These are phyloP conservation scores for Jackrogersella multiformis DNA, from an alignment of 495 filamentous ascomycete species.

Conservation along the genomic window DNA sequence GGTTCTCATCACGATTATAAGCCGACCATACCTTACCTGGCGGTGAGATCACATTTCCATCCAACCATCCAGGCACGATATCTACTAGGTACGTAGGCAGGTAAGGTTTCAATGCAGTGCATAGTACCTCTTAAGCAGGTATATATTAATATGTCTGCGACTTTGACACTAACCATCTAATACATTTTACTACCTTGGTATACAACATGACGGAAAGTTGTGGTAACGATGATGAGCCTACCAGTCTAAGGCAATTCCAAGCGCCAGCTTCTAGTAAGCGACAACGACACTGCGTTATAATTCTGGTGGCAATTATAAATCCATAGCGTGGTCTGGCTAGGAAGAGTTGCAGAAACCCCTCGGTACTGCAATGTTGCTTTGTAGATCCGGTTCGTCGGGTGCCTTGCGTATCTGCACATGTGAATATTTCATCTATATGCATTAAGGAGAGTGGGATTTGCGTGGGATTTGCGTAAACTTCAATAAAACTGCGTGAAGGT, in stretches of 20 bases:
- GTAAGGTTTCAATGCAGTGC: slow-evolving; percentile 29
- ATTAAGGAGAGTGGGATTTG: too few relatives aligned
- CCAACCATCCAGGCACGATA: slow-evolving; percentile 14
- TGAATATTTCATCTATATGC: not conserved
- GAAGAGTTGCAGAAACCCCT: slow-evolving; percentile 26
- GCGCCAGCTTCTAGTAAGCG: not conserved
- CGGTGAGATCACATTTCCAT: slow-evolving; percentile 14
- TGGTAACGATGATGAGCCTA: slow-evolving; percentile 12
- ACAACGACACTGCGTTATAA: not conserved
- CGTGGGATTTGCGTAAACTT: too few relatives aligned
- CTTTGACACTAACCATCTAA: not conserved
- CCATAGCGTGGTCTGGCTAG: slow-evolving; percentile 8
- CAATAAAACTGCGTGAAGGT: too few relatives aligned
- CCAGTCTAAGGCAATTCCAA: not conserved
- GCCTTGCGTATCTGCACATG: slow-evolving; percentile 15
- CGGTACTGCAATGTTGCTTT: slow-evolving; percentile 25
- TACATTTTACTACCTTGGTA: not conserved
- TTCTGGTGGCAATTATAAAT: slow-evolving; percentile 9
- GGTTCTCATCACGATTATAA: slow-evolving; percentile 1
- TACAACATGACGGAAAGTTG: slow-evolving; percentile 16
- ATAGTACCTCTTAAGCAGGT: not conserved
- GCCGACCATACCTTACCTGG: not conserved
- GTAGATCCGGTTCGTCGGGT: slow-evolving; percentile 36
- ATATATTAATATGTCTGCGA: not conserved
- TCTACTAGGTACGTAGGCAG: not conserved